A percentile compares a stretch with the other conserved stretches of the same genome.
These are phyloP conservation scores for Omphalea diandra DNA, from an alignment of 441 rosid species.

Conservation along the genomic window DNA sequence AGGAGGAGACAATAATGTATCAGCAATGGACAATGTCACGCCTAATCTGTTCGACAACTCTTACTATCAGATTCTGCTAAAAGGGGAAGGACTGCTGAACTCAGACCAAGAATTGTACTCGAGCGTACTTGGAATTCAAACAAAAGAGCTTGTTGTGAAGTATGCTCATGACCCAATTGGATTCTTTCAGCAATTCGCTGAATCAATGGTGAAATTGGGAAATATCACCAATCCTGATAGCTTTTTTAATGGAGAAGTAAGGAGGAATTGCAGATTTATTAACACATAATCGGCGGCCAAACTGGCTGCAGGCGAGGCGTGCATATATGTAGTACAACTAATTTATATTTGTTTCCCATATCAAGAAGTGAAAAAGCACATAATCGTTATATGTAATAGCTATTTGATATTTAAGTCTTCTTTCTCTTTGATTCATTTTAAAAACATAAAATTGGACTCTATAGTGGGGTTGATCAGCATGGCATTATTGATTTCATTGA, in stretches of 20 bases:
- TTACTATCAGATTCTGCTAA: slow-evolving; percentile 61
- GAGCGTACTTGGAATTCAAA: slow-evolving; percentile 48
- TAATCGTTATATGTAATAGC: not conserved
- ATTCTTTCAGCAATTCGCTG: slow-evolving; percentile 70
- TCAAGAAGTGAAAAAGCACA: slow-evolving; percentile 19
- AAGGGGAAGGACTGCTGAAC: slow-evolving; percentile 72
- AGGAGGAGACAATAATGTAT: slow-evolving; percentile 40
- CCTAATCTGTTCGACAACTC: slow-evolving; percentile 85
- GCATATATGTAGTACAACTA: too few relatives aligned
- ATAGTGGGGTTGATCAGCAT: too few relatives aligned
- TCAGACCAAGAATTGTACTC: slow-evolving; percentile 79
- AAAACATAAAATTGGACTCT: too few relatives aligned
- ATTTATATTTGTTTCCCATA: slow-evolving; percentile 14
- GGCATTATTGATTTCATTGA: too few relatives aligned
- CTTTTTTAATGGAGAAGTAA: slow-evolving; percentile 51
- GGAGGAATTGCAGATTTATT: slow-evolving; percentile 55
- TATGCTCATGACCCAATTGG: slow-evolving; percentile 54
- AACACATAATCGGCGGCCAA: slow-evolving; percentile 47
- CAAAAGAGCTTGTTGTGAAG: slow-evolving; percentile 47
- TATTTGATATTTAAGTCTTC: not conserved
- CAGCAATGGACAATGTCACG: slow-evolving; percentile 67
- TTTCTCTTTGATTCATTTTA: too few relatives aligned
- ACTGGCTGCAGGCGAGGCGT: too few relatives aligned
- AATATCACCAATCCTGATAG: slow-evolving; percentile 46
- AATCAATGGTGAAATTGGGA: slow-evolving; percentile 77